Evolutionary conservation across 2,329 filamentous ascomycete genomes (phyloP), one percentile per base, ranked within the genome.

Genomic region (Alternaria incomplexa): DNA sequence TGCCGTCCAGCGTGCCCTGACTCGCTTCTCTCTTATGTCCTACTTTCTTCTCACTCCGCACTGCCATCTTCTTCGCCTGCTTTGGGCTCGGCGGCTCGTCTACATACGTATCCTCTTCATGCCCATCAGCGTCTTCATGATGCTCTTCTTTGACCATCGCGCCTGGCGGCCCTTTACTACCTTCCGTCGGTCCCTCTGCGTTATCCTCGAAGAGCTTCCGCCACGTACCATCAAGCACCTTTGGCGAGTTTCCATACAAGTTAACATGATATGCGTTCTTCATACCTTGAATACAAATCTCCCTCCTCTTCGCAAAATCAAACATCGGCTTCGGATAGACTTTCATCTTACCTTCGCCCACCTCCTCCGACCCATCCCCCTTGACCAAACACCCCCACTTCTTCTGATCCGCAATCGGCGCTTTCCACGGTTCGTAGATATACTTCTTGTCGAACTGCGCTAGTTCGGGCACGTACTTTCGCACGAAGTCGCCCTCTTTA

Each of bases 341-440:
- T 36, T 73, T 77, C 20, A 84, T 80, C 1, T 82, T 83, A 23
- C 83, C 80, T 4, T 83, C 80, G 32, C 76, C 69, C 4, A 2
- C 22, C 20, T 80, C 79, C 20, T 62, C 64, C 2, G 54, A 61
- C 9, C 73, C 51, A 65, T 80, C 68, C 0, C 87, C 88, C 48
- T 82, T 85, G 56, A 92, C 81, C 17, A 86, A 74, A 55, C 91
- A 90, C 0, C 88, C 87, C 60, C 90, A 91, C 71, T 85, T 88
- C 75, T 87, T 91, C 81, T 92, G 89, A 60, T 93, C 91, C 20
- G 79, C 80, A 43, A 89, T 84, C 2, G 89, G 88, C 45, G 91
- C 90, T 73, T 90, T 93, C 89, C 90, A 92, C 6, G 91, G 91
- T 82, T 94, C 91, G 68, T 93, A 94, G 30, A 94, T 92, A 71